Evolutionary conservation across 1,284 basidiomycete genomes (phyloP), one percentile per base, ranked within the genome.

Genomic region (Marasmius oreades): DNA sequence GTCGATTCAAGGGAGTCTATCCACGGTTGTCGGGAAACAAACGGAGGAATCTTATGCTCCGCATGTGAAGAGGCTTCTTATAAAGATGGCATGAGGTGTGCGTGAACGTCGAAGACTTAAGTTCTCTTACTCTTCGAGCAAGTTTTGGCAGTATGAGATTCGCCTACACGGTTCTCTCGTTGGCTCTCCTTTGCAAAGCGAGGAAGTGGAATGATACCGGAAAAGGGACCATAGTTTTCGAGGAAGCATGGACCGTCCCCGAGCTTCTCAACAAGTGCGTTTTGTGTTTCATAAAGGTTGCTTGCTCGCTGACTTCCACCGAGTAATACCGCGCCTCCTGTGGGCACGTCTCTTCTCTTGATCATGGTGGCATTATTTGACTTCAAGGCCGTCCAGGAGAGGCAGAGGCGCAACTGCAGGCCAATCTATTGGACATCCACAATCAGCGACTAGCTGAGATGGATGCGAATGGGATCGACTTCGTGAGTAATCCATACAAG

Each of bases 181-280:
- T 50, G 12, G 47, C 47, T 16, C 10, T 50, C 20, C 37, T 57
- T 11, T 34, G 44, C 33, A 20, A 36, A 11, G 55, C 51, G 44
- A 23, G 52, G 14, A 57, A 56, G 12, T 71, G 69, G 68, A 62
- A 67, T 23, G 63, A 71, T 57, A 70, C 64, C 16, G 72, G 72
- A 5, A 66, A 58, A 5, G 73, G 74, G 11, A 64, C 69, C 4
- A 75, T 76, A 24, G 66, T 67, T 24, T 66, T 77, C 23, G 75
- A 76, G 59, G 75, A 77, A 60, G 74, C 74, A 2, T 77, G 73
- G 73, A 70, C 69, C 1, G 69, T 70, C 8, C 72, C 72, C 16
- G 70, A 69, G 20, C 65, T 76, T 1, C 28, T 70, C 52, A 48
- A 47, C 65, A 67, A 48, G 57, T 61, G 31, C 55, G 51, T 71